Evolutionary conservation across 306 rosid genomes (phyloP), one percentile per base, ranked within the genome.

Genomic region (Casuarina cunninghamiana): DNA sequence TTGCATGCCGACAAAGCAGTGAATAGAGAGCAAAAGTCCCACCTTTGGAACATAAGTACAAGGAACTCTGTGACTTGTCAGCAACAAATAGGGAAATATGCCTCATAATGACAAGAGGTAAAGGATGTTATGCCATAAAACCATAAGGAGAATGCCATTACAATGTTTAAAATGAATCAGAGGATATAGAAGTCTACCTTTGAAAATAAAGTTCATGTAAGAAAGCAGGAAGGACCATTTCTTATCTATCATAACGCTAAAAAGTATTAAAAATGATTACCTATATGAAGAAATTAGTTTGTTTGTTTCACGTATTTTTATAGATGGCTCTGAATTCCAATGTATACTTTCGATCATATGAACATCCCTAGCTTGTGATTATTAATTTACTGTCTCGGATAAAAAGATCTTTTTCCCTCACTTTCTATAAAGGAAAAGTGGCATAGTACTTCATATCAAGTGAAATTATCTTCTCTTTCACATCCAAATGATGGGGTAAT

Each of bases 1-100:
- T 67, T 11, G 84, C 84, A 75, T 80, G 80, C 9, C 84, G 79
- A 51, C 84, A 69, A 1, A 80, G 71, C 17, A 80, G 65, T 10
- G 84, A 80, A 75, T 80, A 80, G 19, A 80, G 72, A 57, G 84
- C 84, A 75, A 80, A 86, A 21, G 92, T 88, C 69, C 90, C 92
- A 72, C 92, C 90, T 88, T 72, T 70, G 42, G 60, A 50, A n/a
- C 55, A 49, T 38, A 53, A 49, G 13, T 48, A 49, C 11, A 15
- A 4, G 55, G 63, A 65, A 51, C 11, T 39, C 6, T 44, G 41
- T 6, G 35, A 54, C 7, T 13, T 66, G 55, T 3, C 35, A 78
- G 37, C 68, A 74, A 46, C 65, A 69, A 32, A 58, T 37, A 45
- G n/a, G 15, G 61, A 7, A 6, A 16, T 54, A 71, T 32, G 43